phyloP scores from a whole-genome alignment of 2,329 filamentous ascomycete species.

The Talaromyces islandicus region DNA sequence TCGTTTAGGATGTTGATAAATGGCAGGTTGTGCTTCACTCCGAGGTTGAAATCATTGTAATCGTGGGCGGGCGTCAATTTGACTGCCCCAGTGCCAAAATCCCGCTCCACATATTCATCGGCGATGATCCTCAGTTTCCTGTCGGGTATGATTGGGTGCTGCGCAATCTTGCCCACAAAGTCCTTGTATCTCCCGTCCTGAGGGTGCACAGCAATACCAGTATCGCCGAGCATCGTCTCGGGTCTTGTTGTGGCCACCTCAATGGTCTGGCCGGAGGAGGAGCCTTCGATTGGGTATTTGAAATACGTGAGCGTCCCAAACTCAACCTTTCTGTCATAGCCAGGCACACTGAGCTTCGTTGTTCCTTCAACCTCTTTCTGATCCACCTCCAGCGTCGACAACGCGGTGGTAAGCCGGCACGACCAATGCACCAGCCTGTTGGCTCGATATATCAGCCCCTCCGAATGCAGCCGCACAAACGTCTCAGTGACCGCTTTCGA shows the following conservation, averaged over 20 bases:
- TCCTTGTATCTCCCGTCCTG: slow-evolving; percentile 80
- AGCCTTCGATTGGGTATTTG: slow-evolving; percentile 81
- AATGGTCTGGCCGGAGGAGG: slow-evolving; percentile 67
- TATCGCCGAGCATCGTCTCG: slow-evolving; percentile 93
- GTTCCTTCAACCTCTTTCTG: slow-evolving; percentile 84
- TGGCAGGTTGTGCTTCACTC: slow-evolving; percentile 71
- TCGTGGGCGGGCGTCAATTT: slow-evolving; percentile 96
- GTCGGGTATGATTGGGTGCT: slow-evolving; percentile 73
- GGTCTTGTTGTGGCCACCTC: slow-evolving; percentile 90
- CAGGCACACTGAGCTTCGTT: slow-evolving; percentile 85
- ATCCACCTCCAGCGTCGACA: slow-evolving; percentile 86
- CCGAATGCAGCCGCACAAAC: slow-evolving; percentile 83
- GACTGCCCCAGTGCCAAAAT: slow-evolving; percentile 93
- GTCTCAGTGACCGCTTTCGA: slow-evolving; percentile 80
- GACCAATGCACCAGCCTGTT: slow-evolving; percentile 97
- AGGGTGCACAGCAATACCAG: slow-evolving; percentile 86
- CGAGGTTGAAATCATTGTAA: slow-evolving; percentile 85
- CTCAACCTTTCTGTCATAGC: slow-evolving; percentile 92
- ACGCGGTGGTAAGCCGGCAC: slow-evolving; percentile 76
- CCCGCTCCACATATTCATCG: slow-evolving; percentile 82
- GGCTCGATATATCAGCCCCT: slow-evolving; percentile 87
- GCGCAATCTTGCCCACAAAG: slow-evolving; percentile 75
- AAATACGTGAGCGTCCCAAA: slow-evolving; percentile 87
- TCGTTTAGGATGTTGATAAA: slow-evolving; percentile 96
- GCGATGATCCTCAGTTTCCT: slow-evolving; percentile 77